Conservation (phyloP, 306 rosid genomes). For the Quercus ilex region DNA sequence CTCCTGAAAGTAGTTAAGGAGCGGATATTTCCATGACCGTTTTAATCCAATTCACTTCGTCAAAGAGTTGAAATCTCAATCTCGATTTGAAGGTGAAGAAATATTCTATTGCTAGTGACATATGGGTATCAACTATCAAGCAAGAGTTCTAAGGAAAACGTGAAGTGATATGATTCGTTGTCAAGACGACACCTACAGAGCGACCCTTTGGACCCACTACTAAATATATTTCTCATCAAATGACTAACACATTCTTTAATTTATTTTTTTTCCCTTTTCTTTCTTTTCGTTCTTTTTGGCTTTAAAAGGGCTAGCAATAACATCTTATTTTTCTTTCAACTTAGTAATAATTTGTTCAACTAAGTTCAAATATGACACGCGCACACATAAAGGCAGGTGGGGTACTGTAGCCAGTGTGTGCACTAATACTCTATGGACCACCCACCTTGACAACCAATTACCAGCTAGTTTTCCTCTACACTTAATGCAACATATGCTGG, state of each 20-base stretch:
- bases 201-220: too few relatives aligned
- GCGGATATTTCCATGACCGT: too few relatives aligned
- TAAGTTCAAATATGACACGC: slow-evolving; percentile 29
- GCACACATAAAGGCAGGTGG: slow-evolving; percentile 39
- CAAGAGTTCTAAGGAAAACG: too few relatives aligned
- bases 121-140: too few relatives aligned
- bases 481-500: slow-evolving; percentile 6
- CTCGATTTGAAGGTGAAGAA: too few relatives aligned
- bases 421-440: slow-evolving; percentile 47
- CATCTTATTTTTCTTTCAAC: slow-evolving; percentile 17
- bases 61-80: too few relatives aligned
- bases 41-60: too few relatives aligned
- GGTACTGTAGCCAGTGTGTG: slow-evolving; percentile 29
- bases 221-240: not conserved
- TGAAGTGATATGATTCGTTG: too few relatives aligned
- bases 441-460: slow-evolving; percentile 9
- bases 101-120: too few relatives aligned
- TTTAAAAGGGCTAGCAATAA: not conserved
- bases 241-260: not conserved
- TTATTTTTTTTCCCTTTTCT: not conserved
- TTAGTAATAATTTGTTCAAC: slow-evolving; percentile 34
- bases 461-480: slow-evolving; percentile 2
- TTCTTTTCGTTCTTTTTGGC: not conserved
- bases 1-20: too few relatives aligned
- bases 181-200: too few relatives aligned